These are phyloP conservation scores for Discostella pseudostelligera DNA, from an alignment of 108 stramenopile species.

Conservation along the genomic window DNA sequence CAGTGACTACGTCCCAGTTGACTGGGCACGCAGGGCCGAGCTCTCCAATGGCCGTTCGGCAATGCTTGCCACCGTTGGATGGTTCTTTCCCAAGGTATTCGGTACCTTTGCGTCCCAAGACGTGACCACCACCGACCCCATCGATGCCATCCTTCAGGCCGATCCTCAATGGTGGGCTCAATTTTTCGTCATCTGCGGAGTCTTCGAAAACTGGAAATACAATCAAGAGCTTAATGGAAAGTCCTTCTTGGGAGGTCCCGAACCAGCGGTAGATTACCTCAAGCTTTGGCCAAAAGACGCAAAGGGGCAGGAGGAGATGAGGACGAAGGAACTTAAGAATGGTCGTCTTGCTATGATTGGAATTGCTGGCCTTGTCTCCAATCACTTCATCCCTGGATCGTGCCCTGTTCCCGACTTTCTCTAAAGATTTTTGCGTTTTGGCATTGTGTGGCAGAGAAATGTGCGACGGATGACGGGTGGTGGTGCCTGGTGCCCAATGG, in stretches of 20 bases:
- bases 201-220: conserved; percentile 85
- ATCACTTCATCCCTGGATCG: conserved; percentile 87
- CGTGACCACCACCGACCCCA: conserved; percentile 85
- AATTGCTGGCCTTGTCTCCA: conserved; percentile 79
- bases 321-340: conserved; percentile 93
- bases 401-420: conserved; percentile 57
- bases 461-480: no score
- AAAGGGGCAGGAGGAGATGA: conserved; percentile 62
- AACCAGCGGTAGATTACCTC: conserved; percentile 86
- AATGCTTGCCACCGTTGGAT: conserved; percentile 86
- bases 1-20: conserved; percentile 76
- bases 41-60: conserved; percentile 89
- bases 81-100: conserved; percentile 73
- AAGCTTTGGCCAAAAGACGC: conserved; percentile 65
- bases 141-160: conserved; percentile 82
- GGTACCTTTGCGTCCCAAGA: conserved; percentile 72
- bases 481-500: no score
- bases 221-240: conserved; percentile 76
- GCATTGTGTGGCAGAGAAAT: no score
- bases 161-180: conserved; percentile 94
- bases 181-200: conserved; percentile 85
- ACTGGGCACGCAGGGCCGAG: conserved; percentile 86
- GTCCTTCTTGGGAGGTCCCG: conserved; percentile 75
- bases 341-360: conserved; percentile 93
- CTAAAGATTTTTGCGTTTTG: no score